Conservation (phyloP, 2,329 filamentous ascomycete genomes). For the Pyricularia sp. region DNA sequence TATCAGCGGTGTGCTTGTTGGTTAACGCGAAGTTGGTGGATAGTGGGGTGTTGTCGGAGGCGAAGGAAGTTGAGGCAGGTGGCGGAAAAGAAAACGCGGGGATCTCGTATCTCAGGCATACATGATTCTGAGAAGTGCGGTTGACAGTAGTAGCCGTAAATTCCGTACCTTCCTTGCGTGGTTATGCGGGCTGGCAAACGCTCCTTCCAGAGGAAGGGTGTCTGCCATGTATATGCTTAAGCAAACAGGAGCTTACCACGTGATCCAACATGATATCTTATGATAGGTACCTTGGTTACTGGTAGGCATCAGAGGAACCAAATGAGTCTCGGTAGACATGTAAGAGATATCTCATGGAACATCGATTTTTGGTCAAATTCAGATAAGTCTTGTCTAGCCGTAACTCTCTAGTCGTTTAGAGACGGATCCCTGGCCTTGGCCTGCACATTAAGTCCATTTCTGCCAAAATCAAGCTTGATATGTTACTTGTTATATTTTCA, state of each 20-base stretch:
- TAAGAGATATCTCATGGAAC: background rate
- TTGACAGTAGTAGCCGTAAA: background rate
- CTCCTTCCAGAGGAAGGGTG: background rate
- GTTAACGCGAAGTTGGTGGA: background rate
- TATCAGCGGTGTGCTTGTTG: no score
- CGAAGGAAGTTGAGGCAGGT: background rate
- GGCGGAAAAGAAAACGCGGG: background rate
- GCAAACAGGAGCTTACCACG: background rate
- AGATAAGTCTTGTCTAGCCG: background rate
- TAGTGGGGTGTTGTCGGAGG: background rate
- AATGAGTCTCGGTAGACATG: background rate
- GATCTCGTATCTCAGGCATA: background rate
- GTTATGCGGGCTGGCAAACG: background rate
- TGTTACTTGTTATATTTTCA: background rate
- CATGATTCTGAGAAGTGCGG: background rate
- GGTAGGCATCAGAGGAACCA: background rate
- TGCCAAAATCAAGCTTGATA: background rate
- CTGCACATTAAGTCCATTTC: background rate
- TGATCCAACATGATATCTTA: background rate
- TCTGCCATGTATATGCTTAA: background rate
- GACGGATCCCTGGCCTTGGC: background rate
- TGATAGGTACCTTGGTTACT: background rate
- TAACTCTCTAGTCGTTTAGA: background rate
- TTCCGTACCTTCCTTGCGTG: background rate
- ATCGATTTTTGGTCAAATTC: no score